A percentile compares a stretch with the other conserved stretches of the same genome.
phyloP scores from a whole-genome alignment of 2,329 filamentous ascomycete species.

The Fusarium hainanense region DNA sequence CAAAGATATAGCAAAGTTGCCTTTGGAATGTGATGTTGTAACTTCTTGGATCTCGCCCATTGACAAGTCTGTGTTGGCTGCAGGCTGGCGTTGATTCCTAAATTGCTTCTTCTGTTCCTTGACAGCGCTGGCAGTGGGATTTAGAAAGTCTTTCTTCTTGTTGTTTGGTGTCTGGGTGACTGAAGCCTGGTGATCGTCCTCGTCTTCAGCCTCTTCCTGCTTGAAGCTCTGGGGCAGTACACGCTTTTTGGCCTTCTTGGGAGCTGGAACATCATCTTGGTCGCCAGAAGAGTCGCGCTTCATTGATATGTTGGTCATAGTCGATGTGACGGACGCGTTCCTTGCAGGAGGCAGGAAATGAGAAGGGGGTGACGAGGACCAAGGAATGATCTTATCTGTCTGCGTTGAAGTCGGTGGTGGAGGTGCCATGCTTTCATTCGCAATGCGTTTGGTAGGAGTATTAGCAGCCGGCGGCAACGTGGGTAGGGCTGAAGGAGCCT shows the following conservation, averaged over 20 bases:
- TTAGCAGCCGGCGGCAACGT: constrained; percentile 41
- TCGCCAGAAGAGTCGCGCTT: constrained; percentile 59
- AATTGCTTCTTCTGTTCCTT: constrained; percentile 80
- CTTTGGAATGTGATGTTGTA: constrained; percentile 45
- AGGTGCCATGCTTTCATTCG: constrained; percentile 45
- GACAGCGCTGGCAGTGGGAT: constrained; percentile 43
- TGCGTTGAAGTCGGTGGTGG: constrained; percentile 47
- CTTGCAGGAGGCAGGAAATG: constrained; percentile 56
- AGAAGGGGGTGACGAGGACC: constrained; percentile 75
- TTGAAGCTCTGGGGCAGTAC: constrained; percentile 66
- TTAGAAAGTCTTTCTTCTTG: constrained; percentile 44
- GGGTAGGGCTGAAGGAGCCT: constrained; percentile 67
- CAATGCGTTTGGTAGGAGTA: constrained; percentile 32
- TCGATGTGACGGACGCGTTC: constrained; percentile 30
- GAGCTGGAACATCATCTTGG: constrained; percentile 38
- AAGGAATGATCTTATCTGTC: constrained; percentile 62
- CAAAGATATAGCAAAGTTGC: constrained; percentile 70
- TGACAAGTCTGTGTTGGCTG: constrained; percentile 49
- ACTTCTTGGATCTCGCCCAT: constrained; percentile 56
- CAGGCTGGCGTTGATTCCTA: constrained; percentile 64
- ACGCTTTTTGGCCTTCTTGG: constrained; percentile 67
- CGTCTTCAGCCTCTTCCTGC: constrained; percentile 48
- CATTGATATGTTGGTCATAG: constrained; percentile 39
- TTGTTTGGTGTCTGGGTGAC: constrained; percentile 42
- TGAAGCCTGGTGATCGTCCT: constrained; percentile 45